phyloP scores from a whole-genome alignment of 2,329 filamentous ascomycete species.

The Apiospora aurea region DNA sequence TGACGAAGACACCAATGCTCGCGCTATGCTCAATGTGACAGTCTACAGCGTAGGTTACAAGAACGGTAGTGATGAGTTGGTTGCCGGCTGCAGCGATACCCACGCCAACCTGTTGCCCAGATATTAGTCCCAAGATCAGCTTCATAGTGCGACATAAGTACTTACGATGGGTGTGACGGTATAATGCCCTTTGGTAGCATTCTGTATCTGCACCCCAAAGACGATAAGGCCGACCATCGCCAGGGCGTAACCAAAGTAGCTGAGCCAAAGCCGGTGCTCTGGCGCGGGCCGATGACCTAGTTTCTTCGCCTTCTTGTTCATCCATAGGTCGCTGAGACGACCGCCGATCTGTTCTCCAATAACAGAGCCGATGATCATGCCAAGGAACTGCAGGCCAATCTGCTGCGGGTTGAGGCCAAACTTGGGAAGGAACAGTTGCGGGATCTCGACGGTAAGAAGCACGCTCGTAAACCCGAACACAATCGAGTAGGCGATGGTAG shows the following conservation, averaged over 20 bases:
- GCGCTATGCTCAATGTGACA: conserved; percentile 60
- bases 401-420: conserved; percentile 65
- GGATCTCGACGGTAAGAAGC: conserved; percentile 64
- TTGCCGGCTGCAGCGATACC: conserved; percentile 61
- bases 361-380: conserved; percentile 62
- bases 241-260: conserved; percentile 59
- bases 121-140: neutral
- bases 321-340: conserved; percentile 60
- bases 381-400: conserved; percentile 64
- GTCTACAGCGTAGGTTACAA: conserved; percentile 67
- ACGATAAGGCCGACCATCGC: conserved; percentile 60
- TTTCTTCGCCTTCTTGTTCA: conserved; percentile 47
- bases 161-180: conserved; percentile 59
- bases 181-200: conserved; percentile 52
- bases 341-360: conserved; percentile 66
- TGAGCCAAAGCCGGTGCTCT: conserved; percentile 64
- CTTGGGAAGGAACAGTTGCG: conserved; percentile 61
- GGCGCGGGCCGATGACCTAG: conserved; percentile 45
- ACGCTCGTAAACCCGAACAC: conserved; percentile 62
- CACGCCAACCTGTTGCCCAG: conserved; percentile 48
- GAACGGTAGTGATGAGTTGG: conserved; percentile 66
- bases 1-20: conserved; percentile 65
- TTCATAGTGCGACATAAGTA: neutral
- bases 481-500: conserved; percentile 61
- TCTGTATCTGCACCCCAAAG: conserved; percentile 59